These are phyloP conservation scores for Pouteria glomerata DNA, from an alignment of 148 eudicot species.

Conservation along the genomic window DNA sequence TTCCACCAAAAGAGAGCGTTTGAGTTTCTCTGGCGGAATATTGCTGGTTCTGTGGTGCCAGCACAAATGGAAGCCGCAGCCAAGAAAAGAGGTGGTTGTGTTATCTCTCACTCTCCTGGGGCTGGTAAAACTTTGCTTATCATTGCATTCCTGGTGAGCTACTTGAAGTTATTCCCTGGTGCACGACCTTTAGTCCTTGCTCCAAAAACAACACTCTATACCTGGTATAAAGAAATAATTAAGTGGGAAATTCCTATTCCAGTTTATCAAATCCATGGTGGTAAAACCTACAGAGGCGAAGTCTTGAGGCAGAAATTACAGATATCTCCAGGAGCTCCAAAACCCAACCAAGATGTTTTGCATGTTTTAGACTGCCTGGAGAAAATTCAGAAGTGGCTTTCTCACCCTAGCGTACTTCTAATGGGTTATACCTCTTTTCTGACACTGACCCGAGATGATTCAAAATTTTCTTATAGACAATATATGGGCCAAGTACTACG, in stretches of 20 bases:
- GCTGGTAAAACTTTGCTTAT: constrained; percentile 94
- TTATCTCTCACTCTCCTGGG: constrained; percentile 93
- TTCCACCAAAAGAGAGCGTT: constrained; percentile 80
- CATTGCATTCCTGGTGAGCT: constrained; percentile 86
- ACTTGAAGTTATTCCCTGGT: constrained; percentile 85
- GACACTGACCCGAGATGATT: constrained; percentile 78
- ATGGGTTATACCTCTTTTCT: constrained; percentile 97
- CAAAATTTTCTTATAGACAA: constrained; percentile 69
- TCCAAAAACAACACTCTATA: constrained; percentile 89
- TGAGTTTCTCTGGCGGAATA: constrained; percentile 86
- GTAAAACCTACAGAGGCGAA: constrained; percentile 72
- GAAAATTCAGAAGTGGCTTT: constrained; percentile 88
- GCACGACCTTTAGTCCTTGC: constrained; percentile 93
- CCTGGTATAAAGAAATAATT: constrained; percentile 93
- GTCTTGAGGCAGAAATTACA: constrained; percentile 51
- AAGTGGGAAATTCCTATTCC: constrained; percentile 97
- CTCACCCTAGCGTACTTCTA: constrained; percentile 90
- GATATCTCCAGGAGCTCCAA: constrained; percentile 48
- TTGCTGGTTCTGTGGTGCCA: constrained; percentile 80
- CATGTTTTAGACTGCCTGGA: constrained; percentile 91
- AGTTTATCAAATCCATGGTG: constrained; percentile 91
- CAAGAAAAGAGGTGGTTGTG: constrained; percentile 85
- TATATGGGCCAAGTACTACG: constrained; percentile 80
- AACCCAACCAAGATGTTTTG: constrained; percentile 70
- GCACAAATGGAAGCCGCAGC: constrained; percentile 55